Evolutionary conservation across 192 early-diverging fungal genomes (phyloP).

Genomic region (Gryganskiella cystojenkinii): DNA sequence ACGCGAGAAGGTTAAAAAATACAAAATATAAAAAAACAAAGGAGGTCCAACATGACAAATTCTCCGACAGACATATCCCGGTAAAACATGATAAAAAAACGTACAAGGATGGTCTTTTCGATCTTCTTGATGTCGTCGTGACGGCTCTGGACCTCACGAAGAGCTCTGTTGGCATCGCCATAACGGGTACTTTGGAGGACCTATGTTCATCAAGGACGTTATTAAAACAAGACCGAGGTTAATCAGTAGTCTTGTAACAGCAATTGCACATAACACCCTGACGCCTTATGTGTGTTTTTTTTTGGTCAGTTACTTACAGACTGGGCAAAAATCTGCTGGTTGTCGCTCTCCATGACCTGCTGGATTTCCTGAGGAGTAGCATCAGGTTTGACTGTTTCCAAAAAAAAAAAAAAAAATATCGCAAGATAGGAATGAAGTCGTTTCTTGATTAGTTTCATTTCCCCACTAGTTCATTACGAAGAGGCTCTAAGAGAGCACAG

Average conservation of each 20-base stretch:
- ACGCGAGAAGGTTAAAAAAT: background rate
- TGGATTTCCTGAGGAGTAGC: conserved; percentile 83
- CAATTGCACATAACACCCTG: too few relatives aligned
- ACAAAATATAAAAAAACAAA: background rate
- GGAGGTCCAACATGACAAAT: background rate
- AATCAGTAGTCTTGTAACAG: too few relatives aligned
- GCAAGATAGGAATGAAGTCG: background rate
- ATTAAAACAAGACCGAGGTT: background rate
- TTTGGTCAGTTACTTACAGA: conserved; percentile 55
- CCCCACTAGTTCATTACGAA: background rate
- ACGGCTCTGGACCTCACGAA: conserved; percentile 85
- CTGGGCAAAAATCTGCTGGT: conserved; percentile 85
- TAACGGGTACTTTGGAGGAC: conserved; percentile 77
- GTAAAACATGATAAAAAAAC: background rate
- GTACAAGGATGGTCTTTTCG: conserved; percentile 86
- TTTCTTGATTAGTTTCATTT: background rate
- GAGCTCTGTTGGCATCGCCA: conserved; percentile 75
- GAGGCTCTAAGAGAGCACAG: background rate
- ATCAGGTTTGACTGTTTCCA: conserved; percentile 79
- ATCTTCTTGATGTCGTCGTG: conserved; percentile 91
- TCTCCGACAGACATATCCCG: background rate
- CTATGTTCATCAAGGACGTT: conserved; percentile 43
- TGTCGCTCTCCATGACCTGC: conserved; percentile 79
- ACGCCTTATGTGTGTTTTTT: too few relatives aligned
- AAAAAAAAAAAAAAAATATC: background rate